phyloP scores from a whole-genome alignment of 2,329 filamentous ascomycete species.

The Polytolypa hystricis region DNA sequence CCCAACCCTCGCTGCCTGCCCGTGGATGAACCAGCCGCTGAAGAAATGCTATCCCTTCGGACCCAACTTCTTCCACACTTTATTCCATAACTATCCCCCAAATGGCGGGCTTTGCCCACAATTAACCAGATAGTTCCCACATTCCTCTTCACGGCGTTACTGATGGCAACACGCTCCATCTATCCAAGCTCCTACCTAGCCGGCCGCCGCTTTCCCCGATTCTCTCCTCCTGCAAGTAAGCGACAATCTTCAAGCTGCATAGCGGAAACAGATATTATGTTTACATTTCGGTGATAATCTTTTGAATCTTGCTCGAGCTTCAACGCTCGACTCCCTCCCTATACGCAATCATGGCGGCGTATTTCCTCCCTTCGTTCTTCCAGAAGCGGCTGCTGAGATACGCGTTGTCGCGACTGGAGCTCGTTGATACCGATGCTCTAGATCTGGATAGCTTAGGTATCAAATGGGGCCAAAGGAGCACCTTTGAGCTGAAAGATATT shows the following conservation, averaged over 20 bases:
- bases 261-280: not conserved
- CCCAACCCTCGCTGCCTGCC: no score
- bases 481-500: slow-evolving; percentile 78
- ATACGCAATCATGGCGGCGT: slow-evolving; percentile 48
- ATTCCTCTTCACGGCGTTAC: no score
- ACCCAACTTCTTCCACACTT: no score
- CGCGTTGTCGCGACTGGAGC: slow-evolving; percentile 68
- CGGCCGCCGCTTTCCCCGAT: no score
- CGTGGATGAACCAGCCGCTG: no score
- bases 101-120: no score
- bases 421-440: slow-evolving; percentile 77
- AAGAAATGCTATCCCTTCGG: no score
- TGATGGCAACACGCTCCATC: no score
- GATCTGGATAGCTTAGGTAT: slow-evolving; percentile 81
- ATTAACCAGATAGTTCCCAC: no score
- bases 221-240: no score
- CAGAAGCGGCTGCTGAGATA: slow-evolving; percentile 84
- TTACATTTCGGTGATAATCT: slow-evolving; percentile 14
- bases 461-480: slow-evolving; percentile 64
- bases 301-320: slow-evolving; percentile 16
- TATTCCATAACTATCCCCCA: no score
- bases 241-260: not conserved
- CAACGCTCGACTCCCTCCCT: slow-evolving; percentile 17
- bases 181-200: no score
- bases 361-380: slow-evolving; percentile 64